Base-by-base conservation (phyloP, 768 basidiomycete species). In the Auricularia cornea region DNA sequence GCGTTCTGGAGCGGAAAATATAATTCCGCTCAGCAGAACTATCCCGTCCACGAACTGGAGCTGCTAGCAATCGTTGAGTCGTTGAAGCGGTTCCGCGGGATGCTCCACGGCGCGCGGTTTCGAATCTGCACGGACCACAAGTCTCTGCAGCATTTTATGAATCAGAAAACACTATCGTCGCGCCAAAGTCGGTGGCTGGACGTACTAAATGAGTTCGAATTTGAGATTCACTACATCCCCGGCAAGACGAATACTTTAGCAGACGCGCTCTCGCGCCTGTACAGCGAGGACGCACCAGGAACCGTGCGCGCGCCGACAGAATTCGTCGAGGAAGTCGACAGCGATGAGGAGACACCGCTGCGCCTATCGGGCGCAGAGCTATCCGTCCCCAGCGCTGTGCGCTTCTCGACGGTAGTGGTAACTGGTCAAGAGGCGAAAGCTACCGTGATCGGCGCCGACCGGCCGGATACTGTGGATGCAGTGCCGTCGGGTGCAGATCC, bases 41-140 rank as follows among this genome's bases (percentile, higher is more conserved):
- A 80, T 56, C 72, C 75, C n/a, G 75, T 77, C 0, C 76, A 77
- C 60, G 77, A 79, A 63, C 68, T 73, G 3, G 79, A 80, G 56
- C 68, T 79, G 66, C 62, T 79, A 0, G 75, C 74, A 0, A 73
- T 75, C 0, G 63, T 63, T 2, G 57, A 59, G 32, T 70, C 77
- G 0, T 63, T 81, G 61, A 76, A 74, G 51, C 74, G 74, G 64
- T 63, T 71, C 72, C 18, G 67, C 64, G 18, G 75, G 40, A 66
- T 76, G 3, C 48, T 79, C 1, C 72, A 71, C 31, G 79, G 77
- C 0, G 66, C 60, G 0, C 30, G 14, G 14, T 64, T 64, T 41
- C 60, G 48, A 14, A 54, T 64, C 3, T 61, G n/a, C 28, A 41
- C 63, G n/a, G 60, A 64, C 41, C 63, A 64, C 40, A 41, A 61